Percentiles rank a stretch among this genome's conserved stretches.
Evolutionary conservation across 208 protist species (phyloP).

Genomic region (Naegleria gruberi): DNA sequence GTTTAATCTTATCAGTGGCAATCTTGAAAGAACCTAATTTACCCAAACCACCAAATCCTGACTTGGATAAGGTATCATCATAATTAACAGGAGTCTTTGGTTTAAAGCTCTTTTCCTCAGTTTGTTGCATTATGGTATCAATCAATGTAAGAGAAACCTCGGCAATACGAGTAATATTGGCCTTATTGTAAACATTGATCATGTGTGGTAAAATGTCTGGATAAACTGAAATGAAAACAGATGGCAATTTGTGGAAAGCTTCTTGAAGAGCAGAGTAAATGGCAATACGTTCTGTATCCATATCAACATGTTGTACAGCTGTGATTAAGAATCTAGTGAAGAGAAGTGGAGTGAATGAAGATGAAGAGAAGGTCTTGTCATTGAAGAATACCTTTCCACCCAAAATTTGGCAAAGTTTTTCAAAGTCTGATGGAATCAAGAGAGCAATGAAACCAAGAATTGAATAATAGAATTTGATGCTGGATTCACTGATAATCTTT

Average conservation of each 20-base stretch:
- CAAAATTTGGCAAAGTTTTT: background rate
- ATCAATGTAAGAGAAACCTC: background rate
- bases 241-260: constrained; percentile 8
- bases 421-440: background rate
- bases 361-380: background rate
- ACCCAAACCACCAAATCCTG: background rate
- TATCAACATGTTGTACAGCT: background rate
- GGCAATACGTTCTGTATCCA: background rate
- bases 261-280: background rate
- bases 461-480: background rate
- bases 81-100: background rate
- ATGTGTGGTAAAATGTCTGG: background rate
- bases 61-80: background rate
- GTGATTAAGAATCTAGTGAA: background rate
- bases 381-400: background rate
- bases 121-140: constrained; percentile 13
- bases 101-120: background rate
- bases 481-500: background rate
- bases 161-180: background rate
- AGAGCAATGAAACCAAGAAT: background rate
- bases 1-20: background rate
- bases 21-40: background rate
- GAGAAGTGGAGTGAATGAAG: background rate
- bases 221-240: background rate
- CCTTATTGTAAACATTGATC: background rate